These are phyloP conservation scores for Microascus cirrosus DNA, from an alignment of 2,329 filamentous ascomycete species.

Conservation along the genomic window DNA sequence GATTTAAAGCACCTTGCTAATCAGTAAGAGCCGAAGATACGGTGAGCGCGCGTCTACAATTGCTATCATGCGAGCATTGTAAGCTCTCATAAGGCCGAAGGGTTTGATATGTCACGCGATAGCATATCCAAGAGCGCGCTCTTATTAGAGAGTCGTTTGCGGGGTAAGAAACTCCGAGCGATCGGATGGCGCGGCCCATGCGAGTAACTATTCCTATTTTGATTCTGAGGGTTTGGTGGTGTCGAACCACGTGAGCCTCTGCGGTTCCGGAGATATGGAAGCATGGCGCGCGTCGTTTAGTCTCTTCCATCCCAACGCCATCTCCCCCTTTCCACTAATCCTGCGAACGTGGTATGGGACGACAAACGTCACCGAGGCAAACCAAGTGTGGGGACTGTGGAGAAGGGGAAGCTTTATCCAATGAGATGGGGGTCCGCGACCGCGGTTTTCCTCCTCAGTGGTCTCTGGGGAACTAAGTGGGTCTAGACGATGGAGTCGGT, in stretches of 20 bases:
- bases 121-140: neutral
- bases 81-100: neutral
- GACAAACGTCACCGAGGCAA: neutral
- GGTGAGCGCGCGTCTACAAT: neutral
- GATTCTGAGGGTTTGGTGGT: neutral
- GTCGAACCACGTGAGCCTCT: neutral
- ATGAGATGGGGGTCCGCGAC: neutral
- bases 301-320: neutral
- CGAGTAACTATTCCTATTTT: neutral
- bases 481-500: neutral
- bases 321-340: neutral
- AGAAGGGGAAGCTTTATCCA: neutral
- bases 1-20: neutral
- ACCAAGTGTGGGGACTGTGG: neutral
- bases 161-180: neutral
- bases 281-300: neutral
- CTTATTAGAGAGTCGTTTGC: neutral
- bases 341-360: too few species aligned
- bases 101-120: neutral
- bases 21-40: neutral
- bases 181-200: neutral
- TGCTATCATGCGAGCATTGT: neutral
- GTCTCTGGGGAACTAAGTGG: neutral
- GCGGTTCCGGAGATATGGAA: neutral
- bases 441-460: neutral